Base-by-base conservation (phyloP, 345 rosid genomes). In the Isatis tinctoria region DNA sequence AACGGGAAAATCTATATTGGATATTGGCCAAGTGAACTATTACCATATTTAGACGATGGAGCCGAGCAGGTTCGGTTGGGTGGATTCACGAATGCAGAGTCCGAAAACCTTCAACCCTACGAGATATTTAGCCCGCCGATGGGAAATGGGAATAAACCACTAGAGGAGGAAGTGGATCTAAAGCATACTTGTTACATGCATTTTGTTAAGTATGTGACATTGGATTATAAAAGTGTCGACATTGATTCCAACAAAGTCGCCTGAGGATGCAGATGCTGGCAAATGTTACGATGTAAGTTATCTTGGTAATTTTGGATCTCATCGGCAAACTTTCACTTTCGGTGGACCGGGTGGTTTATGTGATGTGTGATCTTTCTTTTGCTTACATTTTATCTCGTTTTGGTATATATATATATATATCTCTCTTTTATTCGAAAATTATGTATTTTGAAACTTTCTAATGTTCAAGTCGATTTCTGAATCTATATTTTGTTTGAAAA, bases 281-380 rank as follows among this genome's bases (percentile, higher is more conserved):
- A 44, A 8, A 43, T 56, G 73, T 56, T 69, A 43, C 10, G 65
- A 58, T 22, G 22, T 30, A 17, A 43, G 0, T 18, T 57, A 69
- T 44, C 44, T 41, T 18, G n/a, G 32, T 4, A 41, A 28, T 6
- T 32, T 32, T 44, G 45, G 56, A 0, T 49, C 28, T 22, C 30
- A 11, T 52, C 60, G 48, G 3, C 36, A 69, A 28, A 11, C 43
- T 20, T 54, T 69, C 18, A 56, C 53, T 5, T 69, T 40, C 9
- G 64, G 64, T 28, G 73, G 73, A 40, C 41, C 64, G 0, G 64
- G 64, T 69, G 54, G 73, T 69, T 2, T 8, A 1, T 69, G 73
- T 32, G 63, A 69, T 39, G 20, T 8, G 2, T 67, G 48, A 52
- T 51, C 56, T 51, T 22, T 48, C 1, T 12, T 48, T 48, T 4